Conservation (phyloP, 2,329 filamentous ascomycete species). For the Penicillium occitanis region DNA sequence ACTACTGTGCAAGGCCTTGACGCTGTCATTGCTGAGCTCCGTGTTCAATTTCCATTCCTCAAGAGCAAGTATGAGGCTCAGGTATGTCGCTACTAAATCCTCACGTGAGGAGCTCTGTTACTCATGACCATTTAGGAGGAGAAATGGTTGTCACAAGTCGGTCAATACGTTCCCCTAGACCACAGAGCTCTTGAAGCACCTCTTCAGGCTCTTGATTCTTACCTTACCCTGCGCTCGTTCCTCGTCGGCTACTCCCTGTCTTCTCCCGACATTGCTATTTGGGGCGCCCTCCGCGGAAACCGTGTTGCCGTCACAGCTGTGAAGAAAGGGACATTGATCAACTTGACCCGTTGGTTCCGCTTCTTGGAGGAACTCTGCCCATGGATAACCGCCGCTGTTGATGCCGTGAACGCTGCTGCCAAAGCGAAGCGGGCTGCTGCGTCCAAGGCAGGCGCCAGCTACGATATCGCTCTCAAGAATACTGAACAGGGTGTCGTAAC, state of each 20-base stretch:
- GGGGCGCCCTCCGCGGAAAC: constrained; percentile 79
- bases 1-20: constrained; percentile 34
- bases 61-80: constrained; percentile 38
- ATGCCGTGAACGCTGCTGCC: constrained; percentile 66
- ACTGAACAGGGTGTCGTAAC: constrained; percentile 87
- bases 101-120: neutral
- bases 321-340: constrained; percentile 72
- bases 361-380: constrained; percentile 80
- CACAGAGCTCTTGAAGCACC: constrained; percentile 79
- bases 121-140: constrained; percentile 36
- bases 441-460: constrained; percentile 78
- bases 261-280: constrained; percentile 76
- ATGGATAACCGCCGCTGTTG: constrained; percentile 70
- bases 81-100: constrained; percentile 30
- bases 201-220: constrained; percentile 76
- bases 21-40: constrained; percentile 36
- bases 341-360: constrained; percentile 81
- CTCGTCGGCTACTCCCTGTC: constrained; percentile 77
- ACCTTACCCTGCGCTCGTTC: constrained; percentile 83
- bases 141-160: constrained; percentile 58
- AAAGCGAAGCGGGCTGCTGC: constrained; percentile 67
- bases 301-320: constrained; percentile 79
- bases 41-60: constrained; percentile 37
- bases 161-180: constrained; percentile 60
- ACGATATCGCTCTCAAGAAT: constrained; percentile 82